Percentiles rank a stretch among this genome's conserved stretches.
Conservation (phyloP, 208 protist species). For the Tritrichomonas foetus region DNA sequence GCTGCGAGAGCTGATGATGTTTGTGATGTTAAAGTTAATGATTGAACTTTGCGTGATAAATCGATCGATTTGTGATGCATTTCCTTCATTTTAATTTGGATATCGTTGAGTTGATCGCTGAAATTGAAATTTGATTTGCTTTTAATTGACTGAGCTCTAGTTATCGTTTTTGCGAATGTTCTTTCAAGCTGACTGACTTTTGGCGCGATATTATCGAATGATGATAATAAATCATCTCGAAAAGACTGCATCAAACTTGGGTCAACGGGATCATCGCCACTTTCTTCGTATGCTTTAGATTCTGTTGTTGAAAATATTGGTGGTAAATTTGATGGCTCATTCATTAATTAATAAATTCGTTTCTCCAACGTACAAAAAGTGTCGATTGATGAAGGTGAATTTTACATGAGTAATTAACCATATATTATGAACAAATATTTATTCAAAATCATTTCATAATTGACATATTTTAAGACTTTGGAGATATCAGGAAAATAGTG, state of each 20-base stretch:
- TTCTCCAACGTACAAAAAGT: too few species aligned
- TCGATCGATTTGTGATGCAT: not conserved
- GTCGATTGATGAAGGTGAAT: too few species aligned
- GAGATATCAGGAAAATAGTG: too few species aligned
- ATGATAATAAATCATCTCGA: not conserved
- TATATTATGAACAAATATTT: too few species aligned
- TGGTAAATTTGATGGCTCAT: too few species aligned
- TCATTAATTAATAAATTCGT: too few species aligned
- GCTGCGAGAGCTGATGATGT: not conserved
- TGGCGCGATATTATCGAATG: not conserved
- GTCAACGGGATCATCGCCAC: too few species aligned
- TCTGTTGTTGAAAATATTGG: too few species aligned
- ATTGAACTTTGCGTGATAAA: not conserved
- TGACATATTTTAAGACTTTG: too few species aligned
- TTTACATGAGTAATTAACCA: too few species aligned
- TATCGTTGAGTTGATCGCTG: not conserved
- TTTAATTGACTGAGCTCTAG: not conserved
- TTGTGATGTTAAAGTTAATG: not conserved
- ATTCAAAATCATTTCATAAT: too few species aligned
- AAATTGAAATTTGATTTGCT: not conserved
- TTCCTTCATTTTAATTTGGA: not conserved
- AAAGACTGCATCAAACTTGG: not conserved
- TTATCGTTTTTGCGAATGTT: not conserved
- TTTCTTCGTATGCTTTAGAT: too few species aligned
- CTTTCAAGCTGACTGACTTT: not conserved